These are phyloP conservation scores for Cryphonectria radicalis DNA, from an alignment of 2,329 filamentous ascomycete genomes.

Conservation along the genomic window DNA sequence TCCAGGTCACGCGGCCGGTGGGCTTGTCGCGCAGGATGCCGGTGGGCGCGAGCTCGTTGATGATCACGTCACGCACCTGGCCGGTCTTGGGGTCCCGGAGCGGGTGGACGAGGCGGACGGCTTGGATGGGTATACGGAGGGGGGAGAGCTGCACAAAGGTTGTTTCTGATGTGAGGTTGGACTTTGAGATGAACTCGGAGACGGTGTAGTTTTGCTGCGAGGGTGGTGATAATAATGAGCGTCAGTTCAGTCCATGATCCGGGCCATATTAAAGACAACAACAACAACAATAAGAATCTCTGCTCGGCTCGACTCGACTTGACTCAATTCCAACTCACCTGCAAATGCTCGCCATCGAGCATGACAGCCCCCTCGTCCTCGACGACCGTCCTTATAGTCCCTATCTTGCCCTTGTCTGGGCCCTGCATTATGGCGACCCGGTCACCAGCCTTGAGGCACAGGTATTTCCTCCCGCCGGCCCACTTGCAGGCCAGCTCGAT, in stretches of 20 bases:
- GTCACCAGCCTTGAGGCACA: conserved; percentile 71
- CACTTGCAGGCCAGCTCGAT: conserved; percentile 50
- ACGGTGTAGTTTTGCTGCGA: conserved; percentile 41
- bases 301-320: background rate
- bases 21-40: conserved; percentile 55
- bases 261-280: background rate
- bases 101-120: conserved; percentile 82
- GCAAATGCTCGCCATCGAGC: conserved; percentile 62
- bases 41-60: conserved; percentile 68
- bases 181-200: conserved; percentile 44
- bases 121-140: conserved; percentile 66
- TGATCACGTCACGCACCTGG: conserved; percentile 71
- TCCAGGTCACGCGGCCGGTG: conserved; percentile 53
- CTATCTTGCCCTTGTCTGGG: conserved; percentile 82
- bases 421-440: conserved; percentile 82
- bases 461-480: conserved; percentile 59
- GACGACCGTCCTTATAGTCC: conserved; percentile 65
- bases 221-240: background rate
- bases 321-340: conserved; percentile 53
- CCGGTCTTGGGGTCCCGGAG: conserved; percentile 69
- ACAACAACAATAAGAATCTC: too few relatives aligned
- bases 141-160: conserved; percentile 49
- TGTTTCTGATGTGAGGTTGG: conserved; percentile 39
- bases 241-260: conserved; percentile 18
- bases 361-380: conserved; percentile 58